Percentiles rank a stretch among this genome's conserved stretches.
Conservation (phyloP, 73 alveolate genomes). For the Tetrahymena elliotti region DNA sequence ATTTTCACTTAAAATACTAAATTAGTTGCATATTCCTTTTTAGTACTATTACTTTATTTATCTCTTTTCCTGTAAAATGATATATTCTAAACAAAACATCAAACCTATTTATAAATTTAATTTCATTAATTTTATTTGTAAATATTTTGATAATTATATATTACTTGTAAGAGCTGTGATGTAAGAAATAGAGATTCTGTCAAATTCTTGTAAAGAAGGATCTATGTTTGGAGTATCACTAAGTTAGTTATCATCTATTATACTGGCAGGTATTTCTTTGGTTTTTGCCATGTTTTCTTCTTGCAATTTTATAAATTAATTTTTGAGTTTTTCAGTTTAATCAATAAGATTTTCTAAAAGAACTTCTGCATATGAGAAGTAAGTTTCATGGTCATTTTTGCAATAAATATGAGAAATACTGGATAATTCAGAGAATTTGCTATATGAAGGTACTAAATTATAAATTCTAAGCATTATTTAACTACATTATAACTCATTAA, state of each 20-base stretch:
- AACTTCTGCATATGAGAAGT: not conserved
- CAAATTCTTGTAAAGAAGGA: not conserved
- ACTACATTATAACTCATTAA: not conserved
- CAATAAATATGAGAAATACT: not conserved
- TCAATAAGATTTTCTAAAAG: not conserved
- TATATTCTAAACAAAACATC: not conserved
- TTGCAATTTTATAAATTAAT: not conserved
- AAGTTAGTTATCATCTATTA: not conserved
- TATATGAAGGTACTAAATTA: not conserved
- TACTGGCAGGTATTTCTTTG: not conserved
- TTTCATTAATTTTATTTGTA: not conserved
- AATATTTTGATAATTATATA: not conserved
- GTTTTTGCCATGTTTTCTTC: not conserved
- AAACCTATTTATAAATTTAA: not conserved
- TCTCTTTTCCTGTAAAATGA: not conserved
- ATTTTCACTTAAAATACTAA: not conserved
- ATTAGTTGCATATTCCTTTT: not conserved
- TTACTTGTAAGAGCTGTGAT: not conserved
- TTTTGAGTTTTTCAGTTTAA: not conserved
- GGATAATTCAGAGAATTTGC: not conserved
- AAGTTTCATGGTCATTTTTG: not conserved
- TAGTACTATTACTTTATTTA: not conserved
- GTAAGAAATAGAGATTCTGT: not conserved
- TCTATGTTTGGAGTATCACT: not conserved
- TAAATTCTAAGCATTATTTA: not conserved